A percentile compares a stretch with the other conserved stretches of the same genome.
Evolutionary conservation across 345 rosid genomes (phyloP).

Genomic region (Linum lewisii): DNA sequence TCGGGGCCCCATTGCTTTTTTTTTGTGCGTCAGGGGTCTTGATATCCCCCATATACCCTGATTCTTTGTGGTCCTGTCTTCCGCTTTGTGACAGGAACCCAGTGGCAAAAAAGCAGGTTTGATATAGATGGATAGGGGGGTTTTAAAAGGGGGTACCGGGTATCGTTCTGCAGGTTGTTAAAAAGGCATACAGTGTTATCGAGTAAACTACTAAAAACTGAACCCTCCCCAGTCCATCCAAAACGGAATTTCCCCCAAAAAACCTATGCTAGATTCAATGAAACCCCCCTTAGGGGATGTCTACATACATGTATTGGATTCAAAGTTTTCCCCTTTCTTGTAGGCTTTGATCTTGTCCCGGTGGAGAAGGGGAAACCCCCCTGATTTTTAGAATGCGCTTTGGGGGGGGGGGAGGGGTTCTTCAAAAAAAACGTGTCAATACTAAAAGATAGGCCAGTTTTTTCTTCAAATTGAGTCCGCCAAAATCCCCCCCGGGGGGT

Average conservation of each 20-base stretch:
- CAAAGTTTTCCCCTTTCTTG: conserved; percentile 12
- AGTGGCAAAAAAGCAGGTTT: conserved; percentile 84
- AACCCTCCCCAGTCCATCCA: not conserved
- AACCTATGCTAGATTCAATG: no score
- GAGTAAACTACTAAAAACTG: conserved; percentile 38
- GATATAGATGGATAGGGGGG: conserved; percentile 80
- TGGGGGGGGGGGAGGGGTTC: conserved; percentile 74
- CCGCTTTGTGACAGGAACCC: conserved; percentile 42
- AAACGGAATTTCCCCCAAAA: no score
- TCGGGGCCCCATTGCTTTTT: not conserved
- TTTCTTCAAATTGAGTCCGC: conserved; percentile 50
- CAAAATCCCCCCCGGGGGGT: conserved; percentile 52
- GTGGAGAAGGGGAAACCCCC: conserved; percentile 66
- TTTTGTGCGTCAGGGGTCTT: not conserved
- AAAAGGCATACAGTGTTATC: conserved; percentile 59
- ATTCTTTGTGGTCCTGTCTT: not conserved
- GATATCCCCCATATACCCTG: not conserved
- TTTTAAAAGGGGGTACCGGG: conserved; percentile 65
- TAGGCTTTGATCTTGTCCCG: conserved; percentile 71
- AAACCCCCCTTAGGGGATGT: no score
- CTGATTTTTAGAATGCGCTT: conserved; percentile 56
- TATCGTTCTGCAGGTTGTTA: conserved; percentile 88
- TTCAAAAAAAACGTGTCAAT: conserved; percentile 45
- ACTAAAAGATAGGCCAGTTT: conserved; percentile 33
- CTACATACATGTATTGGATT: no score